Evolutionary conservation across 441 rosid species (phyloP).

Genomic region (Populus hybrid): DNA sequence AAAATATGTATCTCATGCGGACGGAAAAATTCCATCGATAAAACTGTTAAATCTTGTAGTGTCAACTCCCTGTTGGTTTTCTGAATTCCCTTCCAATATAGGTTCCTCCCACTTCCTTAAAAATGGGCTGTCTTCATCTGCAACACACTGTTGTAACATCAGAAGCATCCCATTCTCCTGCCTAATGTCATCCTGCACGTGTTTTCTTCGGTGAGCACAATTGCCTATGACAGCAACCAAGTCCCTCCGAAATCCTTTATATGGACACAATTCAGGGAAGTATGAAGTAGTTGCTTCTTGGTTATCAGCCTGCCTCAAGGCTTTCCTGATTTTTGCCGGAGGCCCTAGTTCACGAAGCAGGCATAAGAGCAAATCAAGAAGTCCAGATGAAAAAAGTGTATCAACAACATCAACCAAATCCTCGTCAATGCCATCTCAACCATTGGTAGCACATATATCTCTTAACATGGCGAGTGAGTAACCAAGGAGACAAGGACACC

Average conservation of each 20-base stretch:
- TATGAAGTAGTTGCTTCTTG: constrained; percentile 18
- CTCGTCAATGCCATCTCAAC: constrained; percentile 24
- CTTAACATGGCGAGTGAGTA: constrained; percentile 55
- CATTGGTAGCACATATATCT: constrained; percentile 52
- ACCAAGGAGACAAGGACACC: constrained; percentile 66
- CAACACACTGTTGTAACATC: constrained; percentile 70
- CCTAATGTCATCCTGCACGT: constrained; percentile 59
- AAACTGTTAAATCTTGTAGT: too few relatives aligned
- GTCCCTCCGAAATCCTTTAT: constrained; percentile 74
- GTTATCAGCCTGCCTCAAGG: constrained; percentile 31
- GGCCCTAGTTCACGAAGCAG: constrained; percentile 66
- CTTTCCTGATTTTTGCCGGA: constrained; percentile 53
- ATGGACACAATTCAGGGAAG: constrained; percentile 49
- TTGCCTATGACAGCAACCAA: constrained; percentile 75
- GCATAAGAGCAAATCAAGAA: constrained; percentile 42
- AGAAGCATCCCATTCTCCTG: constrained; percentile 46
- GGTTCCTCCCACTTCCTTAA: constrained; percentile 86
- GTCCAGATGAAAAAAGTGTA: constrained; percentile 43
- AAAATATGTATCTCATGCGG: too few relatives aligned
- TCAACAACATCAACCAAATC: constrained; percentile 33
- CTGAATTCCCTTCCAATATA: constrained; percentile 61
- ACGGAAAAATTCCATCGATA: too few relatives aligned
- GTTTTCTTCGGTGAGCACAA: constrained; percentile 45
- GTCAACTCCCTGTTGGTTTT: constrained; percentile 60
- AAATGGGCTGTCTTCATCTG: constrained; percentile 71